Evolutionary conservation across 345 rosid genomes (phyloP), one percentile per base, ranked within the genome.

Genomic region (Aquilaria sinensis): DNA sequence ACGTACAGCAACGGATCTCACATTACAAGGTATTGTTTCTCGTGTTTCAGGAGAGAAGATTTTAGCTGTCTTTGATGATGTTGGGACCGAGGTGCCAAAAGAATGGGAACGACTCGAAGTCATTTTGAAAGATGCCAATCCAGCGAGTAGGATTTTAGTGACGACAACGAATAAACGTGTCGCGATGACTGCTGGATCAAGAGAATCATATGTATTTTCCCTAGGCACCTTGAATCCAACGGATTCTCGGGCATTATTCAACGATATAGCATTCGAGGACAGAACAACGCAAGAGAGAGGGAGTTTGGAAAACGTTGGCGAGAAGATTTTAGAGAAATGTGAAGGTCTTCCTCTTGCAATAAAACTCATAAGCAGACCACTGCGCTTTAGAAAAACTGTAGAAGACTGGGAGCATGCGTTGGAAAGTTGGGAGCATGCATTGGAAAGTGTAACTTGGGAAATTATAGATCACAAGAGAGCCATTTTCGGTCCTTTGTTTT

Each of bases 141-240:
- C 7, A 4, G 63, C 58, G 1, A 71, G 75, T 29, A 71, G 75
- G 54, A 60, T 70, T 37, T 53, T 70, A 5, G 31, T 64, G 57
- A 65, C 70, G 12, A 65, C 70, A 2, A 50, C 58, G 9, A 66
- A 66, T 14, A 63, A 71, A 43, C 41, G 52, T 5, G 67, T 58
- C 46, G 64, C 51, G 13, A 51, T 4, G 2, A 31, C 53, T 46
- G 50, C 56, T 50, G 71, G 56, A 32, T 58, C 58, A 29, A 13
- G 29, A 11, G 34, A 54, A 12, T 12, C 15, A 29, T 15, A 65
- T 5, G 9, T 45, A 53, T 47, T 61, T 10, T 43, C 60, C 2
- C 47, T 66, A 23, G 30, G 33, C 9, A 14, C 6, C 2, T 31
- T 66, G 34, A 56, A 49, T 3, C 7, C 56, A 1, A 56, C 48